phyloP scores from a whole-genome alignment of 305 asterid species.

The Withania somnifera region DNA sequence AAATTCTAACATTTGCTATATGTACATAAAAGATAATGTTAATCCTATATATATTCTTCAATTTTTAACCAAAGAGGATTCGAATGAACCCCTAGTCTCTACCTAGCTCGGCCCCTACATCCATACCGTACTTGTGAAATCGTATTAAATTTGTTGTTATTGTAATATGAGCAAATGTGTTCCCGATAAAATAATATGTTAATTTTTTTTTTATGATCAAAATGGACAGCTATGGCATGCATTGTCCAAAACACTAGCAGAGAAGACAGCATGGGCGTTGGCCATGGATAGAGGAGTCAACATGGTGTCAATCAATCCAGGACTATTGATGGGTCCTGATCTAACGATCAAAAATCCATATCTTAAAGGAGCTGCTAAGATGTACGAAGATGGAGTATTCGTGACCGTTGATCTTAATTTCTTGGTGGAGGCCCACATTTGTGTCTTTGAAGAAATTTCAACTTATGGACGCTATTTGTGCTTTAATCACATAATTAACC shows the following conservation, averaged over 20 bases:
- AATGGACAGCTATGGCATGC: constrained; percentile 72
- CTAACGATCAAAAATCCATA: constrained; percentile 63
- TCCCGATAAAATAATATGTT: too few relatives aligned
- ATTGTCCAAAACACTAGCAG: constrained; percentile 68
- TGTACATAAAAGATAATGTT: too few relatives aligned
- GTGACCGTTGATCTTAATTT: constrained; percentile 67
- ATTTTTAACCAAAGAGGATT: too few relatives aligned
- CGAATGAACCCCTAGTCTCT: too few relatives aligned
- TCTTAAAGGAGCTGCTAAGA: constrained; percentile 72
- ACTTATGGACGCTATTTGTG: constrained; percentile 79
- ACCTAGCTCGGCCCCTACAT: too few relatives aligned
- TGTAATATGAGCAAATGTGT: too few relatives aligned
- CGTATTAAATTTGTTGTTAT: too few relatives aligned
- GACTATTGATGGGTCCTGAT: constrained; percentile 50
- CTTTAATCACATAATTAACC: constrained; percentile 46
- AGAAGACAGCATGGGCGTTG: constrained; percentile 85
- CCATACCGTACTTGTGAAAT: too few relatives aligned
- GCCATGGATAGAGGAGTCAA: constrained; percentile 87
- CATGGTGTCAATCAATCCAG: constrained; percentile 72
- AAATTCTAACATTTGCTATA: too few relatives aligned
- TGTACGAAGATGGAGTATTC: constrained; percentile 72
- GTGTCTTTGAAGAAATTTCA: constrained; percentile 70
- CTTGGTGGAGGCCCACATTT: constrained; percentile 69
- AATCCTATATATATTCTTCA: too few relatives aligned
- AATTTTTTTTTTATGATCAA: background rate